Evolutionary conservation across 169 alveolate genomes (phyloP).

Genomic region (Plasmodium reichenowi): DNA sequence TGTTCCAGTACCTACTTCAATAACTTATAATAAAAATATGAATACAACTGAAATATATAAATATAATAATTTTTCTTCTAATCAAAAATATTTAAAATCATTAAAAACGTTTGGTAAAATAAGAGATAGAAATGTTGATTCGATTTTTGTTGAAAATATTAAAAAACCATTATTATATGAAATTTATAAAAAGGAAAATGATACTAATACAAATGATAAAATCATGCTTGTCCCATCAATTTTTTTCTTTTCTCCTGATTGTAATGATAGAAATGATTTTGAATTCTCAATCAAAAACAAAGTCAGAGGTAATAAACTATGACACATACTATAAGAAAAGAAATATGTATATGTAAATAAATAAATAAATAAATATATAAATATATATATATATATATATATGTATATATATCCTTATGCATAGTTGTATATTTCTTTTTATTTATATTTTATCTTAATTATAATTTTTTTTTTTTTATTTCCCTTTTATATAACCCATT

Average conservation of each 20-base stretch:
- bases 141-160: slow-evolving; percentile 50
- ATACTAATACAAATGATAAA: neutral
- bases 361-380: neutral
- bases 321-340: neutral
- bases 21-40: slow-evolving; percentile 57
- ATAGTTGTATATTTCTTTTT: neutral
- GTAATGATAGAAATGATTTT: slow-evolving; percentile 33
- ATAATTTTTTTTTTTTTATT: neutral
- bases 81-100: slow-evolving; percentile 29
- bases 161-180: slow-evolving; percentile 25
- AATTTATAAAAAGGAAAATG: slow-evolving; percentile 18
- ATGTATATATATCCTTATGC: neutral
- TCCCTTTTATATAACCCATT: no score
- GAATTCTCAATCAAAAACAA: slow-evolving; percentile 36
- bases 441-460: neutral
- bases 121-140: slow-evolving; percentile 55
- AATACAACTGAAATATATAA: slow-evolving; percentile 47
- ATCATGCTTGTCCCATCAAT: slow-evolving; percentile 36
- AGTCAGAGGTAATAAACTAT: slow-evolving; percentile 39
- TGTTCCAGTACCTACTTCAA: slow-evolving; percentile 37
- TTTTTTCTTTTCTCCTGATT: slow-evolving; percentile 72
- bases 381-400: slow-evolving; percentile 2
- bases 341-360: neutral
- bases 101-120: slow-evolving; percentile 47
- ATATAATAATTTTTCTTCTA: slow-evolving; percentile 12